phyloP scores from a whole-genome alignment of 1,139 yeast species.

The Pichia sp. region DNA sequence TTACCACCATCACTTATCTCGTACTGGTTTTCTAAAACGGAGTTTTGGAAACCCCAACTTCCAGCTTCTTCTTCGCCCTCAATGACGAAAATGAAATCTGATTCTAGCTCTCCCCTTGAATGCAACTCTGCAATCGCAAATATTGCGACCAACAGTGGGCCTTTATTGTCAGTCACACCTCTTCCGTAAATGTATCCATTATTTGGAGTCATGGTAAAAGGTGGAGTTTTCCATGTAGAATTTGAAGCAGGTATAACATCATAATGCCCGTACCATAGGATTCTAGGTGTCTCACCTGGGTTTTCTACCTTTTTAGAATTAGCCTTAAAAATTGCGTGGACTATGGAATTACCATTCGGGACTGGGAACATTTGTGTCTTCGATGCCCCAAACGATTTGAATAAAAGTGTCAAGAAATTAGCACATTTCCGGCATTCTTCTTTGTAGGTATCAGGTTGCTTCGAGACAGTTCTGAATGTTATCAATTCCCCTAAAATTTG shows the following conservation, averaged over 20 bases:
- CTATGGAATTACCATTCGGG: constrained; percentile 74
- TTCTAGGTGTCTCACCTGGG: constrained; percentile 31
- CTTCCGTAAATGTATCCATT: constrained; percentile 89
- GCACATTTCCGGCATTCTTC: constrained; percentile 90
- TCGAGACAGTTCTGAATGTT: constrained; percentile 72
- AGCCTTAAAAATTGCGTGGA: constrained; percentile 64
- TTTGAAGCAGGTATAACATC: constrained; percentile 75
- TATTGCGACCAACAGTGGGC: constrained; percentile 86
- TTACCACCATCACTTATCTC: constrained; percentile 47
- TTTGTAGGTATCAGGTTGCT: constrained; percentile 57
- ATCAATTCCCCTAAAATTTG: constrained; percentile 59
- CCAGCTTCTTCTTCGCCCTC: constrained; percentile 98
- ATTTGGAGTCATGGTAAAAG: constrained; percentile 66
- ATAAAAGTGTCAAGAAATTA: constrained; percentile 58
- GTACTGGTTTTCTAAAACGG: constrained; percentile 45
- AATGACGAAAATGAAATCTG: constrained; percentile 76
- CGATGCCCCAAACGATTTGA: constrained; percentile 68
- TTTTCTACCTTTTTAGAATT: constrained; percentile 22
- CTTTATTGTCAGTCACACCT: constrained; percentile 93
- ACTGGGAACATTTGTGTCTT: constrained; percentile 69
- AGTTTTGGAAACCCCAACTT: constrained; percentile 74
- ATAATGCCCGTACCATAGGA: constrained; percentile 92
- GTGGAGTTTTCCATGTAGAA: constrained; percentile 72
- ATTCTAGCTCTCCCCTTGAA: constrained; percentile 47
- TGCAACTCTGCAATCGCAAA: constrained; percentile 78